These are phyloP conservation scores for Exophiala phaeomuriformis DNA, from an alignment of 2,329 filamentous ascomycete genomes.

Conservation along the genomic window DNA sequence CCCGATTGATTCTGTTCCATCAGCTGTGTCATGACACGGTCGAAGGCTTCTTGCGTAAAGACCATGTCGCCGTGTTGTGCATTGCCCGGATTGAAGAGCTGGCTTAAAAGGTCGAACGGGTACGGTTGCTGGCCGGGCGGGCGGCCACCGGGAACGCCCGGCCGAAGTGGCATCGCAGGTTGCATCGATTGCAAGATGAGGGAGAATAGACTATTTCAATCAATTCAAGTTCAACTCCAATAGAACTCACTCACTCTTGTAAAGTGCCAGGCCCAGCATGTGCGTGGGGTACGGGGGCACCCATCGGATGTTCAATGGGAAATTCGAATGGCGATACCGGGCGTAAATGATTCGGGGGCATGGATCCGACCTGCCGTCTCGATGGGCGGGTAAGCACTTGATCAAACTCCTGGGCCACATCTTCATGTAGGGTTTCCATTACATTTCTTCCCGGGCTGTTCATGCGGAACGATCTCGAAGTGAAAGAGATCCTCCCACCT, in stretches of 20 bases:
- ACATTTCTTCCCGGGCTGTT: constrained; percentile 8
- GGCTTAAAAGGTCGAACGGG: constrained; percentile 43
- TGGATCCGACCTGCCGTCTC: constrained; percentile 7
- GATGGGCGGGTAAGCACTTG: constrained; percentile 6
- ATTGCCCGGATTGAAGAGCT: constrained; percentile 35
- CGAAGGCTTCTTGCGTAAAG: constrained; percentile 82
- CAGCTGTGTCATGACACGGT: constrained; percentile 76
- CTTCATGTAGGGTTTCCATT: constrained; percentile 1
- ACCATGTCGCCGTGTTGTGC: constrained; percentile 66
- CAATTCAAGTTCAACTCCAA: neutral
- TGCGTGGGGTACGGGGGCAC: neutral
- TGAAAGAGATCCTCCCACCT: constrained; percentile 22
- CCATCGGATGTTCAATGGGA: neutral
- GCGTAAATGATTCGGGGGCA: constrained; percentile 1
- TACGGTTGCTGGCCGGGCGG: constrained; percentile 18
- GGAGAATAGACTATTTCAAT: constrained; percentile 18
- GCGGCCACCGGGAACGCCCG: constrained; percentile 1
- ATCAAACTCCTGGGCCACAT: constrained; percentile 7
- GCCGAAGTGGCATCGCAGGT: neutral
- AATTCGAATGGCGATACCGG: constrained; percentile 7
- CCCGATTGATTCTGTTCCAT: constrained; percentile 70
- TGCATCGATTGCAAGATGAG: constrained; percentile 25
- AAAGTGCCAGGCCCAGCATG: constrained; percentile 7
- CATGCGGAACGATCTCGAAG: constrained; percentile 17
- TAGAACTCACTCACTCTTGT: constrained; percentile 18